These are phyloP conservation scores for Camillea tinctor DNA, from an alignment of 2,329 filamentous ascomycete species.

Conservation along the genomic window DNA sequence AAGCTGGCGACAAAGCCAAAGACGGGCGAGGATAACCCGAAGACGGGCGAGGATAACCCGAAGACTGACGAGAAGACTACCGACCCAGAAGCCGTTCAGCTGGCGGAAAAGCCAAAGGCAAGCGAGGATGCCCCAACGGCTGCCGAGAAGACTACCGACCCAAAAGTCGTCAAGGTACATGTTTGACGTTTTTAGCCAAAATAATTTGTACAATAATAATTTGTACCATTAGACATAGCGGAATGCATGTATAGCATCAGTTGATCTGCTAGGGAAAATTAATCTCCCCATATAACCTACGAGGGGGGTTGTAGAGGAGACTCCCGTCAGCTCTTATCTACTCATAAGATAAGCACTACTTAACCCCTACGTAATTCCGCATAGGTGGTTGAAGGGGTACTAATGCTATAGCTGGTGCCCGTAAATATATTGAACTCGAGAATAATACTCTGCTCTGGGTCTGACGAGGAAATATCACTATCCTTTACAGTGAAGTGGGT, in stretches of 20 bases:
- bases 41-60: slow-evolving; percentile 19
- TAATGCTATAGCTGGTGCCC: not conserved
- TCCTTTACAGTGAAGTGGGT: no score
- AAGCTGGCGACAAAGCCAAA: slow-evolving; percentile 44
- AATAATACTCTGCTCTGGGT: no score
- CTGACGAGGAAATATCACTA: no score
- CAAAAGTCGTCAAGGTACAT: no score
- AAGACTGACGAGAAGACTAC: slow-evolving; percentile 27
- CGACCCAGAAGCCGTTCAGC: slow-evolving; percentile 40
- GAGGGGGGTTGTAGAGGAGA: not conserved
- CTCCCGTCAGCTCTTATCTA: not conserved
- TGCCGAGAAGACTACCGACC: no score
- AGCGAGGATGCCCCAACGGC: slow-evolving; percentile 55
- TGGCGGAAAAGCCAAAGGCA: slow-evolving; percentile 69
- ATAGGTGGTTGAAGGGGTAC: no score
- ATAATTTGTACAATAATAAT: not conserved
- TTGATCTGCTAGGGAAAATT: not conserved
- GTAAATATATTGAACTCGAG: no score
- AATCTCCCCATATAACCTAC: slow-evolving; percentile 5
- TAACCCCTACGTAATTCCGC: no score
- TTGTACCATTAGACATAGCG: slow-evolving; percentile 14
- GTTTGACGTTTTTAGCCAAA: not conserved
- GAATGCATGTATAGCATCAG: slow-evolving; percentile 1
- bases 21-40: slow-evolving; percentile 15
- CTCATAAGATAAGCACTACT: not conserved